Percentiles rank a stretch among this genome's conserved stretches.
These are phyloP conservation scores for Pseudisothecium myosuroides DNA, from an alignment of 225 moss, liverwort and hornwort species.

Conservation along the genomic window DNA sequence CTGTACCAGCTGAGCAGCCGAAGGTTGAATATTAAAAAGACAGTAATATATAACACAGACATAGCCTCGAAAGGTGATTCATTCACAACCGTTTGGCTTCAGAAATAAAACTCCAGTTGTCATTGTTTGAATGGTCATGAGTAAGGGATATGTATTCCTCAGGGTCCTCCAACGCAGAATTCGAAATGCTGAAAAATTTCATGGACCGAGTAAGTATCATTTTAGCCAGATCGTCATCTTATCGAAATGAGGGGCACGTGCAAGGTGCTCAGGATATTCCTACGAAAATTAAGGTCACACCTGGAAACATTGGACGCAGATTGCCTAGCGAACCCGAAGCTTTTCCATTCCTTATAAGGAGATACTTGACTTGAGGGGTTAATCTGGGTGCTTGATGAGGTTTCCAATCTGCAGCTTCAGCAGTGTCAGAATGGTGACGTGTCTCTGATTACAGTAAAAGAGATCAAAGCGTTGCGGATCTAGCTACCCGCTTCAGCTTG, in stretches of 20 bases:
- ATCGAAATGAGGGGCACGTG: background rate
- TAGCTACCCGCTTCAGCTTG: background rate
- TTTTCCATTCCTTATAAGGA: slow-evolving; percentile 9
- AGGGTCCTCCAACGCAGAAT: background rate
- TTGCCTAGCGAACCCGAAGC: background rate
- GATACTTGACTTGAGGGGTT: background rate
- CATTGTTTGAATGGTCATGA: background rate
- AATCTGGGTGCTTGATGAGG: background rate
- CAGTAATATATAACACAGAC: background rate
- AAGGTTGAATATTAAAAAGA: background rate
- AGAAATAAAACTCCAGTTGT: background rate
- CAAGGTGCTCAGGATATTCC: background rate
- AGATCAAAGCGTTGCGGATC: background rate
- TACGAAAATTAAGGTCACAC: background rate
- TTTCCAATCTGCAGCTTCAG: slow-evolving; percentile 17
- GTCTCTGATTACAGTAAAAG: background rate
- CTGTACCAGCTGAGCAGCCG: background rate
- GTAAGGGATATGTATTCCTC: background rate
- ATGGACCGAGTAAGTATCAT: background rate
- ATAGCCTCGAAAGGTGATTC: background rate
- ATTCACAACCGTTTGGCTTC: slow-evolving; percentile 14
- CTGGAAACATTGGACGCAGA: slow-evolving; percentile 3
- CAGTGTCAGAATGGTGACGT: background rate
- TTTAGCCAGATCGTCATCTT: background rate
- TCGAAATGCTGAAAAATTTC: slow-evolving; percentile 6